Percentiles rank a stretch among this genome's conserved stretches.
These are phyloP conservation scores for Turritis glabra DNA, from an alignment of 345 rosid species.

Conservation along the genomic window DNA sequence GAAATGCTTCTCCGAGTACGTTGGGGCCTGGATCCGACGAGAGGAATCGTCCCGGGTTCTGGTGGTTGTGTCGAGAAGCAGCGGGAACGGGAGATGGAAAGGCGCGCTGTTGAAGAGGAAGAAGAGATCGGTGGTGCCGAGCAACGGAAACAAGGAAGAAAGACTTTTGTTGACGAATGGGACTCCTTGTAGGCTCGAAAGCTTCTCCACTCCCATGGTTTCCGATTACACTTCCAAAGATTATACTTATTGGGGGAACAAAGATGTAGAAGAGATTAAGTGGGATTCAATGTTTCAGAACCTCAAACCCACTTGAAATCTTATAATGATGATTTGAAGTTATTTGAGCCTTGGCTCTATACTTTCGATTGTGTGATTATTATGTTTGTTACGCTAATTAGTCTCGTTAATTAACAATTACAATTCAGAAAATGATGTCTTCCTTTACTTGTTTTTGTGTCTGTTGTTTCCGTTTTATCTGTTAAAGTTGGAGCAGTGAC, in stretches of 20 bases:
- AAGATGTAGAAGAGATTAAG: slow-evolving; percentile 58
- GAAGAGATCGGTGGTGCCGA: slow-evolving; percentile 46
- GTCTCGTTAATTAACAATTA: not conserved
- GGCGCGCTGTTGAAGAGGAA: slow-evolving; percentile 71
- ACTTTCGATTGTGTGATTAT: not conserved
- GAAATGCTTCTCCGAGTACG: slow-evolving; percentile 47
- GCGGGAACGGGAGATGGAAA: slow-evolving; percentile 53
- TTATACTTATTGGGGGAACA: slow-evolving; percentile 38
- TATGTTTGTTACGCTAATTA: not conserved
- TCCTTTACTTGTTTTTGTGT: not conserved
- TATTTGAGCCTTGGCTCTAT: not conserved
- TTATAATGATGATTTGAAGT: too few relatives aligned
- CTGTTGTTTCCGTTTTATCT: not conserved
- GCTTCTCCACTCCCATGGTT: slow-evolving; percentile 53
- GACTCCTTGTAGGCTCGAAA: slow-evolving; percentile 39
- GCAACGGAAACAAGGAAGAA: slow-evolving; percentile 40
- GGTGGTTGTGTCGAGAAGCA: slow-evolving; percentile 44
- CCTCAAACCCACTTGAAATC: slow-evolving; percentile 75
- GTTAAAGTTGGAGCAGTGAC: not conserved
- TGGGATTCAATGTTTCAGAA: slow-evolving; percentile 98
- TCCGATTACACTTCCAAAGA: slow-evolving; percentile 39
- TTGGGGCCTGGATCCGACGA: slow-evolving; percentile 51
- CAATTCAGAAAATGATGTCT: not conserved
- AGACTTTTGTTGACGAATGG: slow-evolving; percentile 70
- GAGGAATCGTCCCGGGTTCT: slow-evolving; percentile 60